Percentiles rank a stretch among this genome's conserved stretches.
Evolutionary conservation across 257 asterid genomes (phyloP).

Genomic region (Solanum clarkiae): DNA sequence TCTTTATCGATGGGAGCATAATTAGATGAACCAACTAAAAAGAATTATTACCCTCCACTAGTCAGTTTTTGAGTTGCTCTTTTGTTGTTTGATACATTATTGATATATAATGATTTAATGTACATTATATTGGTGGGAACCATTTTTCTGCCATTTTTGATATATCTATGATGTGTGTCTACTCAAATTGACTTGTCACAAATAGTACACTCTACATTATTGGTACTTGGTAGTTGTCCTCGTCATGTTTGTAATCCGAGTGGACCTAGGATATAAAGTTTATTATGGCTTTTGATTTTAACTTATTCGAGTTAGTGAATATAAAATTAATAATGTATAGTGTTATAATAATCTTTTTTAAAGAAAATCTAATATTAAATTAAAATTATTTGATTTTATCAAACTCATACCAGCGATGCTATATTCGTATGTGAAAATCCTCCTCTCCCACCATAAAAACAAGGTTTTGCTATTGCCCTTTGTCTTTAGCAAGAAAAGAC

Average conservation of each 20-base stretch:
- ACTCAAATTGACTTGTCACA: background rate
- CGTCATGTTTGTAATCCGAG: background rate
- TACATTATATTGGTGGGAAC: background rate
- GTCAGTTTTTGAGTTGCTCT: background rate
- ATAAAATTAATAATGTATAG: background rate
- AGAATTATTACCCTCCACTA: background rate
- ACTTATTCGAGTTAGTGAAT: background rate
- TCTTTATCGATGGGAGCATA: background rate
- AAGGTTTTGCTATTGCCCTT: background rate
- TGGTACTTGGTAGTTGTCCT: background rate
- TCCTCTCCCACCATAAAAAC: background rate
- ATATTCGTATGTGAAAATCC: accelerated
- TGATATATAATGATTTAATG: background rate
- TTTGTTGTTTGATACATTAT: background rate
- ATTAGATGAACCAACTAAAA: background rate
- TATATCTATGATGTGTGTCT: background rate
- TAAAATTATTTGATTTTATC: background rate
- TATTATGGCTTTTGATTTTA: background rate
- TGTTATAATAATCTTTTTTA: background rate
- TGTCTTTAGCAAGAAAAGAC: background rate
- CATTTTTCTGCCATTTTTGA: background rate
- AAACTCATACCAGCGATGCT: background rate
- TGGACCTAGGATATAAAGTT: background rate
- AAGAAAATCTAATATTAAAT: background rate
- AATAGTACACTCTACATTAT: background rate